phyloP scores from a whole-genome alignment of 1,284 basidiomycete species.

The Rhizoctonia solani region DNA sequence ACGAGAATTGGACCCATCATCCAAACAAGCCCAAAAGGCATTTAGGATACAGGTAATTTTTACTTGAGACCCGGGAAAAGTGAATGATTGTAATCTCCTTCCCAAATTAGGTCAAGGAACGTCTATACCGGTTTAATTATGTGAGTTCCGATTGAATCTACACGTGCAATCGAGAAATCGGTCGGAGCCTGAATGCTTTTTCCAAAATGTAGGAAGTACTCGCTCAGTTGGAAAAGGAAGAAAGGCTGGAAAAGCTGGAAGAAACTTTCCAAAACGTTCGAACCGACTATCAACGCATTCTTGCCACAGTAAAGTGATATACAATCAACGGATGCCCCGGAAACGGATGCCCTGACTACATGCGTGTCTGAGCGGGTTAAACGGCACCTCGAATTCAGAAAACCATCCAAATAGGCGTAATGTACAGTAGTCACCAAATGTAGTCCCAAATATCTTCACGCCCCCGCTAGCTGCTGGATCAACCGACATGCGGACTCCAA shows the following conservation, averaged over 20 bases:
- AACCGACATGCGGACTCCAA: slow-evolving; percentile 91
- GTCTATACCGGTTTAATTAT: slow-evolving; percentile 93
- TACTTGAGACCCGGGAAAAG: slow-evolving; percentile 32
- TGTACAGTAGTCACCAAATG: slow-evolving; percentile 14
- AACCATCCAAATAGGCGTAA: neutral
- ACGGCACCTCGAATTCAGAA: neutral
- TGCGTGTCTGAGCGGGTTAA: too few species aligned
- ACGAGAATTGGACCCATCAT: slow-evolving; percentile 66
- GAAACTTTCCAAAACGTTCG: slow-evolving; percentile 90
- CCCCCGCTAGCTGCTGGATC: slow-evolving; percentile 78
- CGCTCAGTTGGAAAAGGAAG: slow-evolving; percentile 80
- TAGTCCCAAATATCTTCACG: neutral
- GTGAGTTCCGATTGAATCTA: slow-evolving; percentile 54
- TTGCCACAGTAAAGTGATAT: slow-evolving; percentile 56
- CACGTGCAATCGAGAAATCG: slow-evolving; percentile 14
- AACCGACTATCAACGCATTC: slow-evolving; percentile 84
- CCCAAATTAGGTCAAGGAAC: slow-evolving; percentile 75
- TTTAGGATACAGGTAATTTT: slow-evolving; percentile 61
- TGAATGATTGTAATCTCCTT: slow-evolving; percentile 40
- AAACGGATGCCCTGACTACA: neutral
- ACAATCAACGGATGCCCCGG: neutral
- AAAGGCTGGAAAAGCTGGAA: slow-evolving; percentile 86
- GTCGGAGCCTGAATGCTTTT: slow-evolving; percentile 35
- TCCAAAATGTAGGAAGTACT: slow-evolving; percentile 69
- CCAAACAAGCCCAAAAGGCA: slow-evolving; percentile 60